Evolutionary conservation across 129 eudicot genomes (phyloP).

Genomic region (Centrapalus pauciflorus): DNA sequence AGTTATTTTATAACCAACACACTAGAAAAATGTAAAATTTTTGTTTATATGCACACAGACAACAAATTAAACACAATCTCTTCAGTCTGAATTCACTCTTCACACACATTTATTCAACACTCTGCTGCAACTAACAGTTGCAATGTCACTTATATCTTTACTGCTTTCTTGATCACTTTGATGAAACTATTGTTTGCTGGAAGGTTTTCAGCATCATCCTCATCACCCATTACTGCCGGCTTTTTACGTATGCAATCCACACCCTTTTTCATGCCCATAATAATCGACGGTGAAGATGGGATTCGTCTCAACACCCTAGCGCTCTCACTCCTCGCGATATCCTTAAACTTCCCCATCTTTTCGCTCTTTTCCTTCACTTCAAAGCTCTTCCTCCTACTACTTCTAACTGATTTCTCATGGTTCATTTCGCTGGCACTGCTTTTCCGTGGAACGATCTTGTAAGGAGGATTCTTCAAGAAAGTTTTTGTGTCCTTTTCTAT

Average conservation of each 20-base stretch:
- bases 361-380: constrained; percentile 34
- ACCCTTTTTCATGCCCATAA: constrained; percentile 85
- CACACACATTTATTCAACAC: constrained; percentile 33
- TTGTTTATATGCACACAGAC: no score
- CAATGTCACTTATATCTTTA: constrained; percentile 48
- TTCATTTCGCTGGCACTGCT: constrained; percentile 21
- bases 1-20: neutral
- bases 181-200: constrained; percentile 38
- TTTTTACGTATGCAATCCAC: constrained; percentile 86
- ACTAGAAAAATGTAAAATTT: no score
- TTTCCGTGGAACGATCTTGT: constrained; percentile 27
- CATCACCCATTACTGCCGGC: constrained; percentile 56
- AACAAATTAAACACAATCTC: constrained; percentile 28
- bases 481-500: constrained; percentile 14
- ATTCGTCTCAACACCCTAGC: constrained; percentile 63
- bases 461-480: constrained; percentile 46
- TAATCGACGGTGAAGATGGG: constrained; percentile 90
- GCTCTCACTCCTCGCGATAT: constrained; percentile 64
- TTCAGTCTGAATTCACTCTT: no score
- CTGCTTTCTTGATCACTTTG: constrained; percentile 67
- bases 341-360: constrained; percentile 46
- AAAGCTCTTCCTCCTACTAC: constrained; percentile 30
- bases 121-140: constrained; percentile 26
- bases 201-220: constrained; percentile 33
- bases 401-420: constrained; percentile 23